These are phyloP conservation scores for Suhomyces ambrosiae DNA, from an alignment of 1,139 yeast species.

Conservation along the genomic window DNA sequence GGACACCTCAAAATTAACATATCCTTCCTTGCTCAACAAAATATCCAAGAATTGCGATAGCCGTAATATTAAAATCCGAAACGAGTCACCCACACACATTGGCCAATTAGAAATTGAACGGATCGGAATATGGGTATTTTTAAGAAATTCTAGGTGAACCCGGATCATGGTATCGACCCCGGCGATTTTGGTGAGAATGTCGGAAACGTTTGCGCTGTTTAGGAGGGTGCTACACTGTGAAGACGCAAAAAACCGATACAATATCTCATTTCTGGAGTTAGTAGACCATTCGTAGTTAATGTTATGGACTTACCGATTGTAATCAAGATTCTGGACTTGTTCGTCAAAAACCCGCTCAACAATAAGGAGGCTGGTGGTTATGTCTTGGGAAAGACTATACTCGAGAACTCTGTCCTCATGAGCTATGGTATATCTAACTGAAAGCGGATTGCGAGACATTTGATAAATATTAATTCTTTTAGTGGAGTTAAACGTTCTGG, in stretches of 20 bases:
- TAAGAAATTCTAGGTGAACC: conserved; percentile 9
- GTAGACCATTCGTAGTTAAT: conserved; percentile 1
- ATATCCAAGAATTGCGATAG: conserved; percentile 9
- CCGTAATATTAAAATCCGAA: conserved; percentile 1
- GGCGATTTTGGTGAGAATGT: background rate
- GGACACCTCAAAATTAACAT: conserved; percentile 6
- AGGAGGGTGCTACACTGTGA: conserved; percentile 3
- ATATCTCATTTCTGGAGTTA: conserved; percentile 7
- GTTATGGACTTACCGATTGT: conserved; percentile 3
- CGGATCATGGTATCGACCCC: conserved; percentile 9
- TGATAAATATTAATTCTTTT: background rate
- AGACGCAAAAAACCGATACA: conserved; percentile 11
- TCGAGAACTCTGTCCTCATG: background rate
- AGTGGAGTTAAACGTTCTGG: too few species aligned
- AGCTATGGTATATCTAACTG: background rate
- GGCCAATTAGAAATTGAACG: background rate
- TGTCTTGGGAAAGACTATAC: conserved; percentile 1
- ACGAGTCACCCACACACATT: conserved; percentile 5
- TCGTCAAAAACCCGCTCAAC: conserved; percentile 8
- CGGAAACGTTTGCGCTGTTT: background rate
- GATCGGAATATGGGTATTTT: conserved; percentile 1
- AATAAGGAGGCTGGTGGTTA: conserved; percentile 2
- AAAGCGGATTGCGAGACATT: conserved; percentile 1
- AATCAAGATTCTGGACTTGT: conserved; percentile 2
- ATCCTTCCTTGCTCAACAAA: conserved; percentile 5